Percentiles rank a stretch among this genome's conserved stretches.
Evolutionary conservation across 2,329 filamentous ascomycete species (phyloP).

Genomic region (Scedosporium aurantiacum): DNA sequence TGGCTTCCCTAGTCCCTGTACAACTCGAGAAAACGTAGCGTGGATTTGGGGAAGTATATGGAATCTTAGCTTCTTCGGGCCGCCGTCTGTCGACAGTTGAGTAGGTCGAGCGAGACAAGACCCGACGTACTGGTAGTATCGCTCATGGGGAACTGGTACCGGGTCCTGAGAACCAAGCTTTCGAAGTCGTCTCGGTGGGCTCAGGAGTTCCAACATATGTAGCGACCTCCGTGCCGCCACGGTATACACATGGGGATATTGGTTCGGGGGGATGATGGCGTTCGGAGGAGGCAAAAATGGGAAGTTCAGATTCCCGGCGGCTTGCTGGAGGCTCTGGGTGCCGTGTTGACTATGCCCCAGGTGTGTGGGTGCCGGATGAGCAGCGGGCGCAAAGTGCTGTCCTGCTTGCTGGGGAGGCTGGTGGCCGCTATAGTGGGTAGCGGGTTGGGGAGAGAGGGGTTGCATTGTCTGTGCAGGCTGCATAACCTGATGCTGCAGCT

Average conservation of each 20-base stretch:
- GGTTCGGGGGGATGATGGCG: not conserved
- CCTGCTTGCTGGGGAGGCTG: too few relatives aligned
- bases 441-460: too few relatives aligned
- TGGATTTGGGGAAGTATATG: not conserved
- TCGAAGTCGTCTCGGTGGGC: not conserved
- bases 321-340: not conserved
- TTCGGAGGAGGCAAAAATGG: not conserved
- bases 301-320: not conserved
- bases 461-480: too few relatives aligned
- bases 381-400: too few relatives aligned
- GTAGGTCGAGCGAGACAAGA: not conserved
- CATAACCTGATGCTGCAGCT: too few relatives aligned
- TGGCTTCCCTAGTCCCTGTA: not conserved
- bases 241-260: not conserved
- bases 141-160: not conserved
- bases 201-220: not conserved
- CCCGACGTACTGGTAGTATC: conserved; percentile 3
- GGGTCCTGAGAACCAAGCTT: too few relatives aligned
- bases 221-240: not conserved
- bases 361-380: too few relatives aligned
- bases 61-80: not conserved
- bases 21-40: not conserved
- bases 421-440: too few relatives aligned
- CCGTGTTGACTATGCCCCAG: too few relatives aligned
- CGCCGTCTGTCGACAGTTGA: not conserved